Evolutionary conservation across 2,329 filamentous ascomycete species (phyloP), one percentile per base, ranked within the genome.

Genomic region (Pseudogymnoascus sp.): DNA sequence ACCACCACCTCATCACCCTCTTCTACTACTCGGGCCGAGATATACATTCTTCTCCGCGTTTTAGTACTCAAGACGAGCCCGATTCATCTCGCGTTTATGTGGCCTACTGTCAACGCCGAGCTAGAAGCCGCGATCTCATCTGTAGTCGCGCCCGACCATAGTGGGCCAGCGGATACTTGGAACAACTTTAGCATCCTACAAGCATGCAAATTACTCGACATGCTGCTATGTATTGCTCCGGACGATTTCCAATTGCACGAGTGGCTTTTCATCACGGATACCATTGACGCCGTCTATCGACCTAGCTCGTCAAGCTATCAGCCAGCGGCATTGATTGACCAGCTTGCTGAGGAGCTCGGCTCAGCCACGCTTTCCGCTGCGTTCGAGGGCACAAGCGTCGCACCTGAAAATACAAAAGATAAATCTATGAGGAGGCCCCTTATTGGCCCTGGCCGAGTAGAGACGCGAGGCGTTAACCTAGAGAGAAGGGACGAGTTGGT

Each of bases 221-320:
- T 91, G 18, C 78, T 99, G n/a, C 81, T 97, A 12, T 86, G 90
- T 41, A 79, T 92, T 6, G 87, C 89, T 3, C 92, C 92, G 0
- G 94, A 99, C 66, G 94, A 99, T 71, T 99, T 97, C 74, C 94
- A 97, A 72, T 82, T 97, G n/a, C 88, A 95, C 68, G 90, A 96
- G 76, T 99, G 94, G 94, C 82, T 97, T 3, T 99, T 96, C 72
- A 86, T 99, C 60, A 95, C 91, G 1, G 94, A 99, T 73, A 97
- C 92, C 12, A 92, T 96, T 64, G 94, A 99, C 68, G 92, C 94
- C 1, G 89, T 99, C 33, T 95, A 99, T 73, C 85, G 89, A 10
- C 85, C 90, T 0, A 75, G 83, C 12, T 57, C 55, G 15, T 52
- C 45, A 13, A 76, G 78, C 58, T 86, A 86, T 74, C 80, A 84